A percentile compares a stretch with the other conserved stretches of the same genome.
Evolutionary conservation across 1,139 yeast species (phyloP).

Genomic region (Pichia norvegensis): DNA sequence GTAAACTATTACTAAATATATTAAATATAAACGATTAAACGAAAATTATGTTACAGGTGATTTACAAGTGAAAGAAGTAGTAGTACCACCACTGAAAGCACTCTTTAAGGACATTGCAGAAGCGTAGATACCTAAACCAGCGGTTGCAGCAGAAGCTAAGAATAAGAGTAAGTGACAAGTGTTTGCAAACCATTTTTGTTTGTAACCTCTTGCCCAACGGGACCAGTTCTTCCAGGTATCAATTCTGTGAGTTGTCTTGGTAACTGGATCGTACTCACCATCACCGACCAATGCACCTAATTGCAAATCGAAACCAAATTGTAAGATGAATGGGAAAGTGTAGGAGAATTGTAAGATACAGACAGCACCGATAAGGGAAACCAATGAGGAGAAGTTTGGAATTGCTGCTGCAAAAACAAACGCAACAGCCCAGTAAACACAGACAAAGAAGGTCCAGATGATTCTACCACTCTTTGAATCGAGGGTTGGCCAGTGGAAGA

Average conservation of each 20-base stretch:
- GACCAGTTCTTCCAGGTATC: conserved; percentile 30
- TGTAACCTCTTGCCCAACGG: conserved; percentile 28
- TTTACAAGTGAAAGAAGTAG: conserved; percentile 16
- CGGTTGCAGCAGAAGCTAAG: conserved; percentile 33
- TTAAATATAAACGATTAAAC: no score
- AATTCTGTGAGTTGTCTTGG: conserved; percentile 26
- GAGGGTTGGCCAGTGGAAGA: conserved; percentile 31
- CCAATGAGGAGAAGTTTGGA: conserved; percentile 43
- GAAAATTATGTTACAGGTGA: conserved; percentile 10
- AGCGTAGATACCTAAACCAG: conserved; percentile 33
- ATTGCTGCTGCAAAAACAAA: conserved; percentile 45
- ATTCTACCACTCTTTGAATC: conserved; percentile 29
- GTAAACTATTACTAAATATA: no score
- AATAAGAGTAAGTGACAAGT: conserved; percentile 28
- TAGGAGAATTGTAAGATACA: conserved; percentile 41
- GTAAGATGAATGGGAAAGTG: conserved; percentile 37
- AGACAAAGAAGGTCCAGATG: conserved; percentile 32
- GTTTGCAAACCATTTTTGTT: conserved; percentile 17
- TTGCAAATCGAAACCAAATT: conserved; percentile 31
- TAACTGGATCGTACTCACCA: conserved; percentile 29
- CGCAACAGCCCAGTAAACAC: conserved; percentile 38
- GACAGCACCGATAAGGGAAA: conserved; percentile 44
- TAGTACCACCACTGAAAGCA: conserved; percentile 14
- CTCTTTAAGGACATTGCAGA: conserved; percentile 19
- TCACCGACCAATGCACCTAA: conserved; percentile 29